Evolutionary conservation across 148 eudicot species (phyloP).

Genomic region (Persicaria tinctoria): DNA sequence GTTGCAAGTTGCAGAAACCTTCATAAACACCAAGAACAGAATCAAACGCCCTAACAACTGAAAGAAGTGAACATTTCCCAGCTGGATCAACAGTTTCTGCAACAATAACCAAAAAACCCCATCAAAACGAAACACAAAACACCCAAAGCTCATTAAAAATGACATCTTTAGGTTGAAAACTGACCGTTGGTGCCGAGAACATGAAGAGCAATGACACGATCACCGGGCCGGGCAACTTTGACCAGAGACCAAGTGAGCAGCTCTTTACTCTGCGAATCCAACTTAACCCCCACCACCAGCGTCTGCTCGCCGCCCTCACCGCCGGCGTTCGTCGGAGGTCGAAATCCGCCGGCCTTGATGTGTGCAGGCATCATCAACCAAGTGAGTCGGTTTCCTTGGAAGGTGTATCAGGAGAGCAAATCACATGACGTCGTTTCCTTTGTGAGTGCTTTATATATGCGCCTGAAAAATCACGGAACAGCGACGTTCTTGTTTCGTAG

Average conservation of each 20-base stretch:
- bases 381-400: neutral
- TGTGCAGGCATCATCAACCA: neutral
- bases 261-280: slow-evolving; percentile 52
- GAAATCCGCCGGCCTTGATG: neutral
- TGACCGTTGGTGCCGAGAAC: slow-evolving; percentile 22
- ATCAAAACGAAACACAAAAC: neutral
- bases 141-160: neutral
- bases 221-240: slow-evolving; percentile 79
- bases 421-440: neutral
- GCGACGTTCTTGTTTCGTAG: neutral
- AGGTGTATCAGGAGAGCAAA: neutral
- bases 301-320: neutral
- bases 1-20: slow-evolving; percentile 85
- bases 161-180: neutral
- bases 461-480: neutral
- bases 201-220: slow-evolving; percentile 70
- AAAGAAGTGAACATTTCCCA: slow-evolving; percentile 53
- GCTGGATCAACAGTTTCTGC: slow-evolving; percentile 50
- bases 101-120: neutral
- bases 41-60: slow-evolving; percentile 82
- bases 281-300: slow-evolving; percentile 33
- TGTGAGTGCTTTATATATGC: neutral
- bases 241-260: slow-evolving; percentile 73
- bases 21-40: slow-evolving; percentile 78
- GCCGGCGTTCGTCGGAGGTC: neutral